Evolutionary conservation across 2,329 filamentous ascomycete genomes (phyloP), one percentile per base, ranked within the genome.

Genomic region (Hymenotorrendiella dingleyae): DNA sequence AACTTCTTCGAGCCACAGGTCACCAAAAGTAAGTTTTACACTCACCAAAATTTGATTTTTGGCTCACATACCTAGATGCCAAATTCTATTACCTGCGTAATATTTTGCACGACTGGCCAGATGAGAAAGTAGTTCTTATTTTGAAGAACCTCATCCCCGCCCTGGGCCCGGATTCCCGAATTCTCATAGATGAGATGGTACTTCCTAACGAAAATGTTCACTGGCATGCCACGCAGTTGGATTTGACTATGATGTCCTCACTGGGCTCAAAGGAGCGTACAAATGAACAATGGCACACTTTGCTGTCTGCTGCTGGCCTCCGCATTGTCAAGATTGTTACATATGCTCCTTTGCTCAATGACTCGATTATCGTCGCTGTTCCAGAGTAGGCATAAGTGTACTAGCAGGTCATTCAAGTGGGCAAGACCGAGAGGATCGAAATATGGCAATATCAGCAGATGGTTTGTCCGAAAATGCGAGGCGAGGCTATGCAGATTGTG

Each of bases 141-240:
- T 19, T 50, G 12, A 4, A 49, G 9, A 57, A 63, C 11, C 46
- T 65, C 7, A 46, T 46, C 1, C 45, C 54, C 0, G 66, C 66
- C 2, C 59, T 69, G 54, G 54, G 46, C 1, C 42, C 52, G 1
- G 57, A 62, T 4, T 68, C 66, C 0, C 51, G 55, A 11, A 58
- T 72, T 17, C 46, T 72, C 17, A 64, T 72, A 36, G 64, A 68
- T 40, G 69, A 72, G n/a, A 57, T 66, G 17, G 63, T 70, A 3
- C 33, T 71, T 7, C 64, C 66, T 1, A 52, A 67, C 21, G 49
- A 34, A 3, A 58, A 58, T 3, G 62, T 57, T 2, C 52, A 60
- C 20, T 63, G 54, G 51, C 48, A 62, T 29, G 55, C 62, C 1
- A 49, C 61, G 1, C 49, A 54, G 9, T 42, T 62, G 8, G 67